Conservation (phyloP, 495 filamentous ascomycete genomes). For the Penicillium samsonianum region DNA sequence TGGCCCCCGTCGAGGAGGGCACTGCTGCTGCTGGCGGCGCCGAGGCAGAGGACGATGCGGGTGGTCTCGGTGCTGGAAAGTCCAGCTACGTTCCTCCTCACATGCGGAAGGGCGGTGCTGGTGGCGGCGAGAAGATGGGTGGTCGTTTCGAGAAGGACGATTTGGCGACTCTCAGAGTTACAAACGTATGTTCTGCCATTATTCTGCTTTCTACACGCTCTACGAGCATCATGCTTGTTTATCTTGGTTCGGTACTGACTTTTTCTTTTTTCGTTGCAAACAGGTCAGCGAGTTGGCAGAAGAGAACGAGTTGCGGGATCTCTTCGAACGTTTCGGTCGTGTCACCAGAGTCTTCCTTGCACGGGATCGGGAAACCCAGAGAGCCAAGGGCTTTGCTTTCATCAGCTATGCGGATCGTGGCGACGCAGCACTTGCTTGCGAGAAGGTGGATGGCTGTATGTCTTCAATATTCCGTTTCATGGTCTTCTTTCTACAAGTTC, state of each 20-base stretch:
- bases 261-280: constrained; percentile 20
- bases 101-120: constrained; percentile 70
- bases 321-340: constrained; percentile 95
- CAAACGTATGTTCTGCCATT: constrained; percentile 70
- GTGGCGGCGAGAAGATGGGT: constrained; percentile 82
- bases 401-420: constrained; percentile 88
- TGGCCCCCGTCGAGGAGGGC: constrained; percentile 71
- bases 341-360: constrained; percentile 97
- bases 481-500: neutral
- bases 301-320: constrained; percentile 88
- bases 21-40: constrained; percentile 56
- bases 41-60: constrained; percentile 54
- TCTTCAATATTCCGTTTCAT: constrained; percentile 20
- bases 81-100: constrained; percentile 91
- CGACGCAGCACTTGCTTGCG: constrained; percentile 88
- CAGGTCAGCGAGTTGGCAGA: constrained; percentile 96
- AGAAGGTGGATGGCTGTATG: constrained; percentile 96
- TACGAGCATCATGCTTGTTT: constrained; percentile 7
- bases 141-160: constrained; percentile 96
- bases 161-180: constrained; percentile 91
- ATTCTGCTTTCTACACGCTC: neutral
- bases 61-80: constrained; percentile 65
- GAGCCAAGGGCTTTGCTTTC: constrained; percentile 98
- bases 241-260: constrained; percentile 14
- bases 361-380: constrained; percentile 90